Evolutionary conservation across 2,329 filamentous ascomycete genomes (phyloP).

Genomic region (Chaetomiaceae sp.): DNA sequence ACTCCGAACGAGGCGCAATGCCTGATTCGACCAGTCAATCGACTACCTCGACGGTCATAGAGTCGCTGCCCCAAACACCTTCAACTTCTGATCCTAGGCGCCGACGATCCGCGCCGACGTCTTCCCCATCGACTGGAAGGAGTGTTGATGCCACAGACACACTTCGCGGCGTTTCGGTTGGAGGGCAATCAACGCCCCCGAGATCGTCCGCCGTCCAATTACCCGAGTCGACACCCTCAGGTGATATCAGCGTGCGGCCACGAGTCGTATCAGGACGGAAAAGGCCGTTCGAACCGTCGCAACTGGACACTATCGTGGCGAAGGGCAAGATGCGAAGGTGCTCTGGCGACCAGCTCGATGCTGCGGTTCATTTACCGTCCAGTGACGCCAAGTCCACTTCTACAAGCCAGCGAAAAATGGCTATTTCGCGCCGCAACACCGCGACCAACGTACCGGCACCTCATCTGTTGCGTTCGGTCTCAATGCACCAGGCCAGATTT

Average conservation of each 20-base stretch:
- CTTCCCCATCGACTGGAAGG: not conserved
- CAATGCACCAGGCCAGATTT: slow-evolving; percentile 11
- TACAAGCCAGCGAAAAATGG: not conserved
- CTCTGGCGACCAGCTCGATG: not conserved
- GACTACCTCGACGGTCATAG: slow-evolving; percentile 30
- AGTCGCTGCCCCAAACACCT: slow-evolving; percentile 16
- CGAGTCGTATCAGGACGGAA: not conserved
- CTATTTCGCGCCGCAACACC: slow-evolving; percentile 11
- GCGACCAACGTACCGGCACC: not conserved
- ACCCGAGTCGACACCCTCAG: not conserved
- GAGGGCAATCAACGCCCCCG: not conserved
- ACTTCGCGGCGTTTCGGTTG: not conserved
- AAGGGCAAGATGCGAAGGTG: slow-evolving; percentile 10
- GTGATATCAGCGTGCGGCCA: not conserved
- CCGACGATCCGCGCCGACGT: not conserved
- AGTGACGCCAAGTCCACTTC: not conserved
- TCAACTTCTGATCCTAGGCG: not conserved
- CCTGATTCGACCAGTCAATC: slow-evolving; percentile 42
- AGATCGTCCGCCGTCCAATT: slow-evolving; percentile 1
- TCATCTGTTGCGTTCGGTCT: not conserved
- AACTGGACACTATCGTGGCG: not conserved
- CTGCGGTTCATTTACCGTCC: not conserved
- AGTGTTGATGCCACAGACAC: not conserved
- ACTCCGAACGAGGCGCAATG: slow-evolving; percentile 40
- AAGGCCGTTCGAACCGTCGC: slow-evolving; percentile 1